Evolutionary conservation across 352 stramenopile genomes (phyloP).

Genomic region (Phytophthora rubi): DNA sequence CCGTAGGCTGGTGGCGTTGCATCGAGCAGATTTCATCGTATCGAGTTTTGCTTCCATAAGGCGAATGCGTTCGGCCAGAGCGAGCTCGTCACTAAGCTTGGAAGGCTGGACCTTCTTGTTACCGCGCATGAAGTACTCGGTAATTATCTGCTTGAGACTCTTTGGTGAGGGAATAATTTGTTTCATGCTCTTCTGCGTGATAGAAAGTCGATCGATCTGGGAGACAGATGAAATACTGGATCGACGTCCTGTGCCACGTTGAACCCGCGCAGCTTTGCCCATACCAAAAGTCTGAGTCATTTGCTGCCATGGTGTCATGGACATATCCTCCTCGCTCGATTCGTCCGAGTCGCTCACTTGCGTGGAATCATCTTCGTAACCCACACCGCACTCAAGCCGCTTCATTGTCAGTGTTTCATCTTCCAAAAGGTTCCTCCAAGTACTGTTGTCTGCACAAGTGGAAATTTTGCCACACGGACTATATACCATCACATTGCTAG

Average conservation of each 20-base stretch:
- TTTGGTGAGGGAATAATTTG: constrained; percentile 57
- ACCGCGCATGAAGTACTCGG: constrained; percentile 67
- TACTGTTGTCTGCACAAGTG: constrained; percentile 6
- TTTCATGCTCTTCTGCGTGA: constrained; percentile 60
- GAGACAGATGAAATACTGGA: constrained; percentile 74
- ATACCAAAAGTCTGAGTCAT: constrained; percentile 88
- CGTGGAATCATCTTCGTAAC: constrained; percentile 81
- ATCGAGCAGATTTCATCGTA: constrained; percentile 32
- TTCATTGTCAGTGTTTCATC: constrained; percentile 63
- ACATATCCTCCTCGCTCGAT: constrained; percentile 78
- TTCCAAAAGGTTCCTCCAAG: constrained; percentile 42
- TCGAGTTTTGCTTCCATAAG: constrained; percentile 45
- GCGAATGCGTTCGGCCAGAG: constrained; percentile 38
- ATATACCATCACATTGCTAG: constrained; percentile 8
- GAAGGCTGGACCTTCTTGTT: constrained; percentile 75
- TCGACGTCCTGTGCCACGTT: constrained; percentile 42
- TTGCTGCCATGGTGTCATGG: constrained; percentile 84
- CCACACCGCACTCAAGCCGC: constrained; percentile 74
- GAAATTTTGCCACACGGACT: not conserved
- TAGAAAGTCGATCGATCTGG: constrained; percentile 63
- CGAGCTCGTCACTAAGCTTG: constrained; percentile 30
- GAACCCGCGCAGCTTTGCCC: constrained; percentile 41
- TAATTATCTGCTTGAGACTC: constrained; percentile 65
- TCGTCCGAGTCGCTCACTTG: constrained; percentile 86
- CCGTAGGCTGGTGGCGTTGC: constrained; percentile 5